These are phyloP conservation scores for Colletotrichum paranaense DNA, from an alignment of 2,329 filamentous ascomycete genomes.

Conservation along the genomic window DNA sequence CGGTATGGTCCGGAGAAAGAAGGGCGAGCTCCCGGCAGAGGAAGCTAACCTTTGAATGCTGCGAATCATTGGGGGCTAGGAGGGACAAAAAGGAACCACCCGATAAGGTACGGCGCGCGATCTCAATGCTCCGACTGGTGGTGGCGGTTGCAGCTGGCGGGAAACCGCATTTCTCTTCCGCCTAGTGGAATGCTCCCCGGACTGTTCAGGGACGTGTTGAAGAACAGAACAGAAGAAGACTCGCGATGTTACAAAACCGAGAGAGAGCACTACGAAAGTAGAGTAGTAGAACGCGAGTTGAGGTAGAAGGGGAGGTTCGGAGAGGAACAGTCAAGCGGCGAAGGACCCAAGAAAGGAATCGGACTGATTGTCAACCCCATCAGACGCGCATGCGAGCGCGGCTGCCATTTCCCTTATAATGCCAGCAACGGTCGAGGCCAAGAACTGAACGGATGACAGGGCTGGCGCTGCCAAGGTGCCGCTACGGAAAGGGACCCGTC, in stretches of 20 bases:
- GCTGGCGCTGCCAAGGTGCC: slow-evolving; percentile 30
- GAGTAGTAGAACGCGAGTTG: background rate
- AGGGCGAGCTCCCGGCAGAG: slow-evolving; percentile 23
- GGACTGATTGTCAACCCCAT: background rate
- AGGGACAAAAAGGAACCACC: background rate
- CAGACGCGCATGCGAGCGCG: slow-evolving; percentile 16
- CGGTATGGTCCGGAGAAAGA: slow-evolving; percentile 12
- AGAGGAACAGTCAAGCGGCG: background rate
- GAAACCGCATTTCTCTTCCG: slow-evolving; percentile 31
- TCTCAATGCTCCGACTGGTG: slow-evolving; percentile 19
- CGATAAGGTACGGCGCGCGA: background rate
- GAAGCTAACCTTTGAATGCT: slow-evolving; percentile 16
- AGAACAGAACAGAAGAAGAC: background rate
- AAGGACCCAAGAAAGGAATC: background rate
- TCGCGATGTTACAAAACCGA: background rate
- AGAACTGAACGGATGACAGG: slow-evolving; percentile 31
- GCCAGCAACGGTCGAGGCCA: slow-evolving; percentile 16
- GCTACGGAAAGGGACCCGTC: slow-evolving; percentile 29
- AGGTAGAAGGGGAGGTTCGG: background rate
- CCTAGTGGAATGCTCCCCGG: background rate
- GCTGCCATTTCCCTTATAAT: slow-evolving; percentile 34
- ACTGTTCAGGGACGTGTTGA: background rate
- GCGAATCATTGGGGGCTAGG: slow-evolving; percentile 22
- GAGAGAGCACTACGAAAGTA: background rate
- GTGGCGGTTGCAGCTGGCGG: slow-evolving; percentile 2